A percentile compares a stretch with the other conserved stretches of the same genome.
These are phyloP conservation scores for Schizonepeta tenuifolia DNA, from an alignment of 257 asterid genomes.

Conservation along the genomic window DNA sequence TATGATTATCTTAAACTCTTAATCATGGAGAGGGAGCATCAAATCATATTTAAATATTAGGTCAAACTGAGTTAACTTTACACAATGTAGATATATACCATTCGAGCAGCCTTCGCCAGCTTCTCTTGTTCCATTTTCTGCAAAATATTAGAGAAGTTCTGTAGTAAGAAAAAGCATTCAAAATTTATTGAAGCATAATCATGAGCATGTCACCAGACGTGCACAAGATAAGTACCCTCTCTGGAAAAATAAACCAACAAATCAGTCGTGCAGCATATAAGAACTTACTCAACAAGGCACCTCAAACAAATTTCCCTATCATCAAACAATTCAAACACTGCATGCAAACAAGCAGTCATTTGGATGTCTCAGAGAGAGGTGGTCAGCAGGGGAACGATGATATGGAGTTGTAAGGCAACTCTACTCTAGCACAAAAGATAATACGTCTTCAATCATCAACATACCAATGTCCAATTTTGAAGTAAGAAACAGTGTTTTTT, in stretches of 20 bases:
- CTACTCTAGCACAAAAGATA: slow-evolving; percentile 6
- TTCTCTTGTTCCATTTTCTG: slow-evolving; percentile 91
- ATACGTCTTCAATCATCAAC: neutral
- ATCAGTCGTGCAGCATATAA: neutral
- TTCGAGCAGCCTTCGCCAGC: slow-evolving; percentile 87
- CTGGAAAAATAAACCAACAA: neutral
- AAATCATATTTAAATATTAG: neutral
- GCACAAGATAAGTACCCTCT: neutral
- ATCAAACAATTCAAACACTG: neutral
- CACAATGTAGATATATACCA: slow-evolving; percentile 44
- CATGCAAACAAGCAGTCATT: neutral
- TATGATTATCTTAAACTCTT: slow-evolving; percentile 12
- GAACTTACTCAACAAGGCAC: slow-evolving; percentile 1
- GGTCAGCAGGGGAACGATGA: neutral
- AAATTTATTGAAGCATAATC: neutral
- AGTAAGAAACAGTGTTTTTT: neutral
- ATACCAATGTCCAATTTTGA: neutral
- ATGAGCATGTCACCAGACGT: slow-evolving; percentile 12
- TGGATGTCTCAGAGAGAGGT: neutral
- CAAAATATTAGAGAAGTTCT: slow-evolving; percentile 26
- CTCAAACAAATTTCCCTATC: neutral
- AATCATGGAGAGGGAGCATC: slow-evolving; percentile 1
- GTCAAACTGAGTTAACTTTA: slow-evolving; percentile 15
- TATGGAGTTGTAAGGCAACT: no score
- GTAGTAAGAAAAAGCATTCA: slow-evolving; percentile 30